Conservation (phyloP, 345 rosid species). For the Cardiospermum halicacabum region DNA sequence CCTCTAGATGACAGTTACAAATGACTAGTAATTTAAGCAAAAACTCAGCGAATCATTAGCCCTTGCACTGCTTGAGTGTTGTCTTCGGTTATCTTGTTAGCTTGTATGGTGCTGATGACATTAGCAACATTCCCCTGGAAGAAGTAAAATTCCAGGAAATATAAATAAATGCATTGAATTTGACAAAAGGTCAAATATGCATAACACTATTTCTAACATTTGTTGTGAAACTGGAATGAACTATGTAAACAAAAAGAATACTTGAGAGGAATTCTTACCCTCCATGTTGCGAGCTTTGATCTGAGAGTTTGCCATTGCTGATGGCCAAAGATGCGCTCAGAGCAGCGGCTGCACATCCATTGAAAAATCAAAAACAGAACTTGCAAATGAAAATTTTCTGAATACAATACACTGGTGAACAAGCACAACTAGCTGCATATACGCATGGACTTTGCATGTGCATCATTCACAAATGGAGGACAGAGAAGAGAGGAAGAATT, state of each 20-base stretch:
- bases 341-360: constrained; percentile 51
- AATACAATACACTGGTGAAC: neutral
- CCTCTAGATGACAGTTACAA: constrained; percentile 10
- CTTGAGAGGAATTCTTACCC: constrained; percentile 35
- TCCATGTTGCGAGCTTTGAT: constrained; percentile 67
- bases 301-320: constrained; percentile 69
- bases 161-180: neutral
- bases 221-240: neutral
- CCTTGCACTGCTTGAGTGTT: constrained; percentile 71
- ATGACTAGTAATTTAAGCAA: neutral
- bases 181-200: neutral
- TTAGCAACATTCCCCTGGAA: constrained; percentile 63
- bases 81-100: constrained; percentile 82
- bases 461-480: neutral
- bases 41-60: constrained; percentile 42
- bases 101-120: constrained; percentile 75
- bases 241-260: neutral
- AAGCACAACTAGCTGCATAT: neutral
- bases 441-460: neutral
- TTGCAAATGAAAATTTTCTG: neutral
- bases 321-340: constrained; percentile 68
- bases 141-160: neutral
- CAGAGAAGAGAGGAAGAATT: constrained; percentile 9
- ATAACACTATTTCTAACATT: neutral
- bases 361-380: constrained; percentile 4